These are phyloP conservation scores for Aspergillus biplanus DNA, from an alignment of 495 filamentous ascomycete genomes.

Conservation along the genomic window DNA sequence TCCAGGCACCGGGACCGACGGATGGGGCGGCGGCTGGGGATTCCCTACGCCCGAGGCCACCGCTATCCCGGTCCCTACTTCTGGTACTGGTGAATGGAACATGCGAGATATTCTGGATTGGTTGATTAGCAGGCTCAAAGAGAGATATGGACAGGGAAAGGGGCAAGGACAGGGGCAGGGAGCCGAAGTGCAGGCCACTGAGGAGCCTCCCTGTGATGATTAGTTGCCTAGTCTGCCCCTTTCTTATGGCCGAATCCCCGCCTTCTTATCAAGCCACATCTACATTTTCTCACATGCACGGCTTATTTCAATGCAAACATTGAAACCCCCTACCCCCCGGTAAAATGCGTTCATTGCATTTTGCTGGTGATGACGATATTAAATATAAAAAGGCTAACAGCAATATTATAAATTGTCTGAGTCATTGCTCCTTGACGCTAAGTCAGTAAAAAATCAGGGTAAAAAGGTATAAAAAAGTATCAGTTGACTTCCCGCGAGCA, in stretches of 20 bases:
- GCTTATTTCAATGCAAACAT: too few species aligned
- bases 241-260: too few species aligned
- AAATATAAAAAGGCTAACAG: neutral
- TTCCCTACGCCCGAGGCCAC: neutral
- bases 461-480: too few species aligned
- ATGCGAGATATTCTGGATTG: neutral
- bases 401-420: neutral
- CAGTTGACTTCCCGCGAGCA: too few species aligned
- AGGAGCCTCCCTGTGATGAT: neutral
- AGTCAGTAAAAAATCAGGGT: too few species aligned
- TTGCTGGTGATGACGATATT: neutral
- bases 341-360: too few species aligned
- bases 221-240: neutral
- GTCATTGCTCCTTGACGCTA: too few species aligned
- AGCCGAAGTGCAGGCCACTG: neutral
- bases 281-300: too few species aligned
- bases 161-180: neutral
- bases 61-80: neutral
- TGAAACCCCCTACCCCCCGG: too few species aligned
- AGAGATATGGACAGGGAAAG: neutral
- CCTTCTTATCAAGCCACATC: too few species aligned
- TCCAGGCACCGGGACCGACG: too few species aligned
- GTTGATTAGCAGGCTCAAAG: neutral
- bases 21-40: neutral
- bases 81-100: neutral